phyloP scores from a whole-genome alignment of 345 rosid species.

The Hypericum perforatum region DNA sequence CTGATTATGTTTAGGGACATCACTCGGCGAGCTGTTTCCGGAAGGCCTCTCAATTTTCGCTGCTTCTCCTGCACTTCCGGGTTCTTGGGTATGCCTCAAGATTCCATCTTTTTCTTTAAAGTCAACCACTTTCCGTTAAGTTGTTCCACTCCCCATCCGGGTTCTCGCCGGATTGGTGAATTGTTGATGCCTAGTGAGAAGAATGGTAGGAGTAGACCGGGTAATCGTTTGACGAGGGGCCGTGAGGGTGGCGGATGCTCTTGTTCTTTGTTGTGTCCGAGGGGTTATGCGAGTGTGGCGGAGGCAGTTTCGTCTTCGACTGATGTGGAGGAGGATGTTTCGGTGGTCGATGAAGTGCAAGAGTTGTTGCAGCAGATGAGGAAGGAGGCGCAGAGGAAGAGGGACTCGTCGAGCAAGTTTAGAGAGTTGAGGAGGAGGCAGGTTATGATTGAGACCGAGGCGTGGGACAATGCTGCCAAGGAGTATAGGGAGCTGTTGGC shows the following conservation, averaged over 20 bases:
- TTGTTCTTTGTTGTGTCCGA: constrained; percentile 36
- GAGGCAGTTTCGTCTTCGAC: constrained; percentile 71
- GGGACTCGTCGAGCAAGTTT: constrained; percentile 20
- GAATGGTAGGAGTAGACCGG: constrained; percentile 23
- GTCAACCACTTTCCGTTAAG: constrained; percentile 17
- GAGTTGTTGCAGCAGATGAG: constrained; percentile 53
- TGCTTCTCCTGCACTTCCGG: constrained; percentile 19
- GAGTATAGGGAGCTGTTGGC: constrained; percentile 74
- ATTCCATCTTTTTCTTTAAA: constrained; percentile 17
- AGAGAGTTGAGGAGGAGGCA: constrained; percentile 54
- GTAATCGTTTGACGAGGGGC: constrained; percentile 19
- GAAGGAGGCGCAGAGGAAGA: constrained; percentile 34
- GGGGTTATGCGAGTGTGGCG: constrained; percentile 59
- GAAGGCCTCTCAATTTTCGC: constrained; percentile 17
- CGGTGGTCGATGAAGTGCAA: constrained; percentile 49
- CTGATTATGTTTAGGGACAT: constrained; percentile 69
- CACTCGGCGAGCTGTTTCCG: constrained; percentile 40
- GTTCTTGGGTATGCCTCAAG: constrained; percentile 29
- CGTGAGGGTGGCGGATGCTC: not conserved
- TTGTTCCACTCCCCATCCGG: constrained; percentile 11
- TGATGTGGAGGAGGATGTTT: constrained; percentile 62
- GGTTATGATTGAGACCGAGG: constrained; percentile 83
- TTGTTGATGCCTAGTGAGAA: constrained; percentile 27
- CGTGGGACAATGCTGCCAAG: constrained; percentile 80
- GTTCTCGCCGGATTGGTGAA: constrained; percentile 23